Percentiles rank a stretch among this genome's conserved stretches.
Evolutionary conservation across 2,329 filamentous ascomycete genomes (phyloP).

Genomic region (Claviceps quebecensis): DNA sequence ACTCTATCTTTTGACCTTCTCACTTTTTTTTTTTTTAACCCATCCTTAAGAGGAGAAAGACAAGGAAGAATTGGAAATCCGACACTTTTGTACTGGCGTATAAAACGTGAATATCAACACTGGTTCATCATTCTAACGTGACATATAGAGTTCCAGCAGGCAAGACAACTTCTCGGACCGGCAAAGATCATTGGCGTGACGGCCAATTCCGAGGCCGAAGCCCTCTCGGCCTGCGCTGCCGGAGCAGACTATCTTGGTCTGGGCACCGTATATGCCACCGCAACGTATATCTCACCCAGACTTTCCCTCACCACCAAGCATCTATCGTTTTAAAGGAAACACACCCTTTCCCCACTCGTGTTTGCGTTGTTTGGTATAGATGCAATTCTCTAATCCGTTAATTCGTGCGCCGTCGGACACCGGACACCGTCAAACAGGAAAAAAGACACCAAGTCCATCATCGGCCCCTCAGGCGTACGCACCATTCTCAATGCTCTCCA

Average conservation of each 20-base stretch:
- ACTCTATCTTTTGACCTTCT: background rate
- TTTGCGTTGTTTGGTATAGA: too few species aligned
- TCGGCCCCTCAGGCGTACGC: constrained; percentile 40
- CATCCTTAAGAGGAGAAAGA: background rate
- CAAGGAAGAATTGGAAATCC: background rate
- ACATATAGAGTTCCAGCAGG: constrained; percentile 20
- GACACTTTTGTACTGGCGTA: too few species aligned
- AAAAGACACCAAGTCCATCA: constrained; percentile 61
- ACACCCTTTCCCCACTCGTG: background rate
- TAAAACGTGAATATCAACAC: background rate
- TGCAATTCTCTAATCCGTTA: background rate
- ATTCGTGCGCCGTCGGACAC: too few species aligned
- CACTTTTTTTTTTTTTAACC: background rate
- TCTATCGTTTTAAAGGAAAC: background rate
- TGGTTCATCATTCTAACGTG: background rate
- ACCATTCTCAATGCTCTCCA: constrained; percentile 43
- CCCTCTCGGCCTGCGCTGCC: constrained; percentile 51
- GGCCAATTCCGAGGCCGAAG: constrained; percentile 61
- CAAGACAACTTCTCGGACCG: constrained; percentile 58
- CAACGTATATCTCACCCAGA: constrained; percentile 41
- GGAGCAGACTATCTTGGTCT: constrained; percentile 89
- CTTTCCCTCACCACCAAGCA: background rate
- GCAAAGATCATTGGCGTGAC: constrained; percentile 80
- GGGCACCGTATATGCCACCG: constrained; percentile 76
- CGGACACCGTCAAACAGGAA: constrained; percentile 38